These are phyloP conservation scores for Eucalyptus viminalis DNA, from an alignment of 345 rosid genomes.

Conservation along the genomic window DNA sequence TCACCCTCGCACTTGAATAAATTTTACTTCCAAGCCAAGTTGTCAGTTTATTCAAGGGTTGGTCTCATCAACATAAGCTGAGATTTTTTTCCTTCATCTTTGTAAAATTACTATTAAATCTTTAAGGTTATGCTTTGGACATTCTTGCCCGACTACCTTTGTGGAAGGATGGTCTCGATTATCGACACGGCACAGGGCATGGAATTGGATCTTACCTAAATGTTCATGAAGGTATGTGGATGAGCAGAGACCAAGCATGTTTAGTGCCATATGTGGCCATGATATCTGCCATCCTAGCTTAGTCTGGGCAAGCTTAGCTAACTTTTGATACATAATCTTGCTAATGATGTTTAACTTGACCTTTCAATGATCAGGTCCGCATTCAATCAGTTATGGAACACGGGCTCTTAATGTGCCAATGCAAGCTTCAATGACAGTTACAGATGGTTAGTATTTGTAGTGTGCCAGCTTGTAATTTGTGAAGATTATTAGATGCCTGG, in stretches of 20 bases:
- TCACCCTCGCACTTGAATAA: not conserved
- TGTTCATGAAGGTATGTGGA: conserved; percentile 85
- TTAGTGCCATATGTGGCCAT: not conserved
- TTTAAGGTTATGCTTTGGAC: conserved; percentile 74
- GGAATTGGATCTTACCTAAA: conserved; percentile 92
- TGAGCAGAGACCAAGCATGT: not conserved
- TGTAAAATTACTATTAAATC: not conserved
- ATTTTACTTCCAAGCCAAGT: not conserved
- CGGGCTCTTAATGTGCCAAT: conserved; percentile 76
- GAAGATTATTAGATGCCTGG: not conserved
- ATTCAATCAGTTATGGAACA: conserved; percentile 78
- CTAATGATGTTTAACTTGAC: not conserved
- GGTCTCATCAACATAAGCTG: not conserved
- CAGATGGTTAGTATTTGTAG: conserved; percentile 60
- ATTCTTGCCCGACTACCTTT: conserved; percentile 86
- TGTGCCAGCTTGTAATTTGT: not conserved
- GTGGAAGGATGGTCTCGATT: conserved; percentile 94
- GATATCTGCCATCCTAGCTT: not conserved
- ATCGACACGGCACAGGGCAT: conserved; percentile 98
- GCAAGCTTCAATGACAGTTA: conserved; percentile 97
- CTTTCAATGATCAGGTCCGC: conserved; percentile 65
- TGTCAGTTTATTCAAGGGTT: not conserved
- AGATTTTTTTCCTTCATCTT: not conserved
- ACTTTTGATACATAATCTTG: not conserved
- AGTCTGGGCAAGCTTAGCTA: not conserved